A percentile compares a stretch with the other conserved stretches of the same genome.
Evolutionary conservation across 1,284 basidiomycete genomes (phyloP).

Genomic region (Pholiota adiposa): DNA sequence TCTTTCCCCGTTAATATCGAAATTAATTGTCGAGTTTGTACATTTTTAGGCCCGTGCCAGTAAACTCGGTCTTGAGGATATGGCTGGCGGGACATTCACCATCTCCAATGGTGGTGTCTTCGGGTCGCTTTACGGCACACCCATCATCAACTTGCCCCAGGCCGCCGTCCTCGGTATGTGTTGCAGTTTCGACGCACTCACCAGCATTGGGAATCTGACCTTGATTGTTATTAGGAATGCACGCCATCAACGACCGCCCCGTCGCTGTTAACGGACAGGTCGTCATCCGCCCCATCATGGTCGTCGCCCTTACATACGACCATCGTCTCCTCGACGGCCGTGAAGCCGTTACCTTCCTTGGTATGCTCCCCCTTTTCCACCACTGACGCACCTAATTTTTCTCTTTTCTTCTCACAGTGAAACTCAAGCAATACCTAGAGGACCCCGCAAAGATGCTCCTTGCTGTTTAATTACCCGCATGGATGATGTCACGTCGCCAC

Average conservation of each 20-base stretch:
- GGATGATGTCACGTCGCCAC: neutral
- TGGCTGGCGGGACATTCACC: slow-evolving; percentile 97
- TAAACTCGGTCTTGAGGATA: slow-evolving; percentile 95
- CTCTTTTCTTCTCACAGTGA: slow-evolving; percentile 39
- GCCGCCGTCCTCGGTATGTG: slow-evolving; percentile 84
- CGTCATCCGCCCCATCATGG: slow-evolving; percentile 96
- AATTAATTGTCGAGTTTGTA: neutral
- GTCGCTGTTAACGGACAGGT: slow-evolving; percentile 95
- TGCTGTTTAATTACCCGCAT: slow-evolving; percentile 23
- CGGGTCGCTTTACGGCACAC: slow-evolving; percentile 95
- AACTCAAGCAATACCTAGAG: slow-evolving; percentile 59
- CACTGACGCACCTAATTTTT: neutral
- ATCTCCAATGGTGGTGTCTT: slow-evolving; percentile 99
- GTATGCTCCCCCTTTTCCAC: slow-evolving; percentile 51
- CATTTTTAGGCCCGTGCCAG: slow-evolving; percentile 80
- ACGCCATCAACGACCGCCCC: slow-evolving; percentile 93
- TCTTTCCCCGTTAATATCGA: slow-evolving; percentile 1
- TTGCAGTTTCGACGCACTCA: neutral
- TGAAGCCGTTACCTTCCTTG: slow-evolving; percentile 97
- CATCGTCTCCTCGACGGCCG: slow-evolving; percentile 95
- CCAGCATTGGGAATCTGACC: neutral
- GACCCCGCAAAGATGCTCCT: slow-evolving; percentile 64
- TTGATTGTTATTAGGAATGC: slow-evolving; percentile 70
- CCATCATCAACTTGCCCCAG: slow-evolving; percentile 97
- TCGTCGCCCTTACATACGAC: slow-evolving; percentile 94